These are phyloP conservation scores for Coemansia sp. DNA, from an alignment of 192 early-diverging fungal species.

Conservation along the genomic window DNA sequence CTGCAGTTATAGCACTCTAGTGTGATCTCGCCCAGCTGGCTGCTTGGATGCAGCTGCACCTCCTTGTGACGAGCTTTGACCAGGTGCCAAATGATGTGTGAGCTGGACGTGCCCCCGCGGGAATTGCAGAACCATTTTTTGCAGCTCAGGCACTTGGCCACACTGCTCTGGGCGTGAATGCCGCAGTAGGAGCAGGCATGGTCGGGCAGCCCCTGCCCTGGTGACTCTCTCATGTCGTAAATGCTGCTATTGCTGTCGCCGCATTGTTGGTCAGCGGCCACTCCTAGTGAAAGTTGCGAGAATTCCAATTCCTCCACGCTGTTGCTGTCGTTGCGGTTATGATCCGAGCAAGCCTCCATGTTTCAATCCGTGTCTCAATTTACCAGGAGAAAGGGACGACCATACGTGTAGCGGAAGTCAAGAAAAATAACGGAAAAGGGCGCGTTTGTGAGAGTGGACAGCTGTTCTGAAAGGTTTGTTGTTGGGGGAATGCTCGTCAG, in stretches of 20 bases:
- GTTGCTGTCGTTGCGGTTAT: background rate
- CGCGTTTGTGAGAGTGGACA: no score
- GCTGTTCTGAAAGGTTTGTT: no score
- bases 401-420: no score
- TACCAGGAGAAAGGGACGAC: no score
- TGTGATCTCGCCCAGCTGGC: conserved; percentile 88
- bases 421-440: no score
- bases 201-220: conserved; percentile 58
- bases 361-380: background rate
- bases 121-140: conserved; percentile 97
- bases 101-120: conserved; percentile 82
- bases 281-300: conserved; percentile 28
- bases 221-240: conserved; percentile 1
- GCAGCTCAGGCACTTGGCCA: conserved; percentile 91
- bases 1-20: conserved; percentile 99
- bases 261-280: background rate
- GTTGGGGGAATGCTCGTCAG: no score
- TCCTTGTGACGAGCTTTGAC: conserved; percentile 94
- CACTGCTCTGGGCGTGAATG: conserved; percentile 80
- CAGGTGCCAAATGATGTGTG: conserved; percentile 95
- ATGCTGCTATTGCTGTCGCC: conserved; percentile 40
- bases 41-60: conserved; percentile 88
- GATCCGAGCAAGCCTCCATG: background rate
- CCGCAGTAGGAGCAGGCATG: conserved; percentile 95
- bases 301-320: conserved; percentile 32